Percentiles rank a stretch among this genome's conserved stretches.
Conservation (phyloP, 768 basidiomycete species). For the Mrakia frigida region DNA sequence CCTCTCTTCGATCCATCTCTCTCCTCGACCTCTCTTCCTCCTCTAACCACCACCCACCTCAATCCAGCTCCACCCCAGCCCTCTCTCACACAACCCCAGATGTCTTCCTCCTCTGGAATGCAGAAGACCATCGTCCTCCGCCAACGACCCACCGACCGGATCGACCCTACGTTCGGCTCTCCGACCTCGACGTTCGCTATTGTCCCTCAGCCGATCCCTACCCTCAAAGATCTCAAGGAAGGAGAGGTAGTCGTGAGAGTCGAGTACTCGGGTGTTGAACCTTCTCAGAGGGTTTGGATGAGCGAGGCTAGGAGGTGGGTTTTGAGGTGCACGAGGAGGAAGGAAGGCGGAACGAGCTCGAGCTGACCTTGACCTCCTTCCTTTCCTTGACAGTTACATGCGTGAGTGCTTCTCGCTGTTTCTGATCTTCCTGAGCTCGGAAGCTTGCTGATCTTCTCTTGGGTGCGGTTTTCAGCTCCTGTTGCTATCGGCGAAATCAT, state of each 20-base stretch:
- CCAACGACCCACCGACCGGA: background rate
- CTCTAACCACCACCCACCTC: background rate
- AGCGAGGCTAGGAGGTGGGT: constrained; percentile 53
- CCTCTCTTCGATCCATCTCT: too few species aligned
- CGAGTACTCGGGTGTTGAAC: constrained; percentile 74
- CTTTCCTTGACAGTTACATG: constrained; percentile 52
- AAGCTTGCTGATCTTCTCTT: constrained; percentile 33
- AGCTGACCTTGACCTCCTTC: background rate
- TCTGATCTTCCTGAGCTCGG: background rate
- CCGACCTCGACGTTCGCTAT: constrained; percentile 28
- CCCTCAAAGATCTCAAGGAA: constrained; percentile 44
- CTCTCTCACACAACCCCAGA: background rate
- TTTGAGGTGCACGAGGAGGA: background rate
- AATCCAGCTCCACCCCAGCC: background rate
- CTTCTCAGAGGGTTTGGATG: constrained; percentile 78
- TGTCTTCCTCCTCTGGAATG: background rate
- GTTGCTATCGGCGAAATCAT: constrained; percentile 67
- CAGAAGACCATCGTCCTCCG: constrained; percentile 15
- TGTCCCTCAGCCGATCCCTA: constrained; percentile 34
- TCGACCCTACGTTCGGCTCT: constrained; percentile 17
- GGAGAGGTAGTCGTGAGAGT: constrained; percentile 64
- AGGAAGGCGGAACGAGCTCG: constrained; percentile 5
- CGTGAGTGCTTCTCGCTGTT: constrained; percentile 51
- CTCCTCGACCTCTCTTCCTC: background rate
- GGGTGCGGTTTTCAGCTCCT: constrained; percentile 33